Percentiles rank a stretch among this genome's conserved stretches.
Conservation (phyloP, 2,329 filamentous ascomycete genomes). For the Claviceps sorghi region DNA sequence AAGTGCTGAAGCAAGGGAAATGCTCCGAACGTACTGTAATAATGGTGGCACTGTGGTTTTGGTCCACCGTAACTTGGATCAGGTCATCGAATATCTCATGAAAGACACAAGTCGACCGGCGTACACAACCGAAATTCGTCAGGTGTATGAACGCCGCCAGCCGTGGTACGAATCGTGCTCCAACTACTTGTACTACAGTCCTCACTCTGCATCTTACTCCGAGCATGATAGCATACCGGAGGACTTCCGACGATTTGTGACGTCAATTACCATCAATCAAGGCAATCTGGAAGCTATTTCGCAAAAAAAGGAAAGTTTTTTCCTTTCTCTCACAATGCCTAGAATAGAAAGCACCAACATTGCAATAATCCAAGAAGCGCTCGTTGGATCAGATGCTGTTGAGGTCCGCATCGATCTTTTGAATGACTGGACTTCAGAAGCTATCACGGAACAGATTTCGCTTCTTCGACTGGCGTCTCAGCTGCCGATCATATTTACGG, state of each 20-base stretch:
- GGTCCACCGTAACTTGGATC: conserved; percentile 73
- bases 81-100: conserved; percentile 78
- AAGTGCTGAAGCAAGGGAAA: conserved; percentile 59
- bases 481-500: conserved; percentile 80
- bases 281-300: conserved; percentile 31
- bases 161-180: conserved; percentile 87
- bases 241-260: conserved; percentile 25
- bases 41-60: conserved; percentile 72
- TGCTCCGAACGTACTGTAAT: conserved; percentile 59
- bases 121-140: conserved; percentile 83
- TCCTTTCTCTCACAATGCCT: conserved; percentile 78
- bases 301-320: conserved; percentile 64
- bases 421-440: conserved; percentile 60
- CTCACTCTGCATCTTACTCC: conserved; percentile 30
- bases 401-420: conserved; percentile 89
- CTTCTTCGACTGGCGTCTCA: conserved; percentile 57
- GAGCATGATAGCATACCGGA: conserved; percentile 15
- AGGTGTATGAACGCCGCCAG: conserved; percentile 77
- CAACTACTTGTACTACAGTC: conserved; percentile 86
- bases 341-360: conserved; percentile 46
- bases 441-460: conserved; percentile 67
- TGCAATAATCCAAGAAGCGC: conserved; percentile 53
- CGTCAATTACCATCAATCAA: conserved; percentile 22
- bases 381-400: conserved; percentile 80
- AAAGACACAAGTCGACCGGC: conserved; percentile 83